A percentile compares a stretch with the other conserved stretches of the same genome.
Conservation (phyloP, 2,329 filamentous ascomycete genomes). For the Davidsoniella eucalypti region DNA sequence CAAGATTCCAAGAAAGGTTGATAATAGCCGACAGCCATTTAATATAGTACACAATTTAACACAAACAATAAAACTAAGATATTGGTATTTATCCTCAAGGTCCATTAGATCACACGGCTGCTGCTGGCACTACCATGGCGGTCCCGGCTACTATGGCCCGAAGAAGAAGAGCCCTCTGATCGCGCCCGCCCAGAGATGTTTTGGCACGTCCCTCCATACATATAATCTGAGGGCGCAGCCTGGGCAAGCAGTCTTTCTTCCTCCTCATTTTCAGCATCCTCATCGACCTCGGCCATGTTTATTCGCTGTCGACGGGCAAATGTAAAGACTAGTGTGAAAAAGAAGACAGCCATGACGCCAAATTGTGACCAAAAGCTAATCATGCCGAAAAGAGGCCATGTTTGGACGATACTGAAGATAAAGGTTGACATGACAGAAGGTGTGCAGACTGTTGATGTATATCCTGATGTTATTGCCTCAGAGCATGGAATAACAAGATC, state of each 20-base stretch:
- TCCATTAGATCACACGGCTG: neutral
- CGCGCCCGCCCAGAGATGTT: slow-evolving; percentile 4
- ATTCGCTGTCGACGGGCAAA: slow-evolving; percentile 67
- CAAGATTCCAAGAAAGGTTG: neutral
- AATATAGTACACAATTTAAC: neutral
- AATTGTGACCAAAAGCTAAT: slow-evolving; percentile 97
- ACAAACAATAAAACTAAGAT: neutral
- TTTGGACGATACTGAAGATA: slow-evolving; percentile 78
- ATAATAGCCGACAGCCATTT: neutral
- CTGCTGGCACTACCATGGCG: neutral
- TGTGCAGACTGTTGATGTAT: slow-evolving; percentile 70
- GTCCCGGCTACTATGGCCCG: neutral
- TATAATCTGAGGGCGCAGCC: slow-evolving; percentile 51
- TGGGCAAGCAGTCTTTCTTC: slow-evolving; percentile 83
- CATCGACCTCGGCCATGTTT: slow-evolving; percentile 62
- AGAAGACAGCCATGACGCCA: slow-evolving; percentile 67
- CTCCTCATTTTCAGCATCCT: slow-evolving; percentile 80
- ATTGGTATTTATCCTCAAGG: neutral
- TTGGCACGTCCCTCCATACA: slow-evolving; percentile 9
- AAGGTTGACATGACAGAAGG: slow-evolving; percentile 85
- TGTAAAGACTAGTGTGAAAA: slow-evolving; percentile 63
- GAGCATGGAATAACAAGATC: slow-evolving; percentile 69
- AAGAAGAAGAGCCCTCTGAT: slow-evolving; percentile 2
- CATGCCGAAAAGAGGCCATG: slow-evolving; percentile 87
- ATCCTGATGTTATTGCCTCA: slow-evolving; percentile 52